Base-by-base conservation (phyloP, 352 stramenopile species). In the Globisporangium takayamanum region DNA sequence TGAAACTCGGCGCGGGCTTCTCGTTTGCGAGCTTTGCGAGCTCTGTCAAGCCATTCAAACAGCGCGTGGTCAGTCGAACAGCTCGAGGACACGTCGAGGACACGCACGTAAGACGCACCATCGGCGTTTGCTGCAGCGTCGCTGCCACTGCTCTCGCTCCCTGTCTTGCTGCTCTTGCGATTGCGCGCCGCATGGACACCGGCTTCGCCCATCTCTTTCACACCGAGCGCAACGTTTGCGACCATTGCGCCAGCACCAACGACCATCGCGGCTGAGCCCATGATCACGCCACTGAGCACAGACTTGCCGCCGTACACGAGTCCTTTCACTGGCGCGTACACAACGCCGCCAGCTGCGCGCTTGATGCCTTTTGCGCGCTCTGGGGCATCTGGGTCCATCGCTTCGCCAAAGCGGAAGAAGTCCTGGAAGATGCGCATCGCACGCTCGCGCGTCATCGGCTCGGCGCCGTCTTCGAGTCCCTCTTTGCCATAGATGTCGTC, bases 401-500 rank as follows among this genome's bases (percentile, higher is more conserved):
- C 70, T 15, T 92, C 82, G 11, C 86, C 85, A 58, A 84, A 93
- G 47, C 85, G 84, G 68, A 92, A 92, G 53, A 94, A 93, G 14
- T 93, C 78, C 56, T 92, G 74, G 66, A 94, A 96, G 55, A 94
- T 92, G 28, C 80, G 73, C 73, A 93, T 81, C 14, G 80, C 84
- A 20, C 83, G 80, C 65, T 94, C 84, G 57, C 73, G 86, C 10
- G 84, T 94, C 80, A 93, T 94, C 50, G 85, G 80, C 68, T 89
- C 72, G 16, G 82, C 78, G 39, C 83, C 80, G 58, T 91, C 82
- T 57, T 96, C 79, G 30, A 97, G 72, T 44, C 90, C 92, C 67
- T 92, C 87, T 74, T 97, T 96, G 61, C 92, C 92, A 70, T 95
- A 97, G 51, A 96, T 78, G 54, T 98, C 92, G 63, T 98, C 85